Evolutionary conservation across 2,329 filamentous ascomycete species (phyloP).

Genomic region (Aureobasidium namibiae): DNA sequence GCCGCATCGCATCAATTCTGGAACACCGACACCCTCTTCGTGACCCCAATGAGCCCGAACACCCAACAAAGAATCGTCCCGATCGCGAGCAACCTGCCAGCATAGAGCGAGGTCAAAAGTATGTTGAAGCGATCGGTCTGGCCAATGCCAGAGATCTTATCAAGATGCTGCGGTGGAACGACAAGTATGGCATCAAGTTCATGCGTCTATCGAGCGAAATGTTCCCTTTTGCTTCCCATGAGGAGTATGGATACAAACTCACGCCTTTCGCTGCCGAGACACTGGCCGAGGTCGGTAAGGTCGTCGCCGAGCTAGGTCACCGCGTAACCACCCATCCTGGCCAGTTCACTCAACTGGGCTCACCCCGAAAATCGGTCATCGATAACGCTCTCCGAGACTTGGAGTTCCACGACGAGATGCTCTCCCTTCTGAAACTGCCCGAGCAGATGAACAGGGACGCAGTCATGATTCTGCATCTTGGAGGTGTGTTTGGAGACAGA

Average conservation of each 20-base stretch:
- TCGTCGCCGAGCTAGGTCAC: constrained; percentile 72
- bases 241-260: constrained; percentile 76
- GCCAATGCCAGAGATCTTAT: constrained; percentile 74
- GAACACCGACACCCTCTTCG: constrained; percentile 77
- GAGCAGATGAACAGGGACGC: constrained; percentile 75
- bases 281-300: constrained; percentile 65
- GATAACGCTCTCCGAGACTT: constrained; percentile 70
- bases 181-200: constrained; percentile 85
- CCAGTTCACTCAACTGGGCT: constrained; percentile 86
- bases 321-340: constrained; percentile 85
- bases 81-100: constrained; percentile 64
- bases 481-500: constrained; percentile 84
- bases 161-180: constrained; percentile 88
- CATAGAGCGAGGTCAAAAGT: constrained; percentile 57
- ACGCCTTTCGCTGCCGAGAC: constrained; percentile 73
- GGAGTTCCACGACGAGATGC: constrained; percentile 79
- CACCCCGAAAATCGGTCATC: constrained; percentile 69
- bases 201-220: constrained; percentile 90
- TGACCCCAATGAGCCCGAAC: constrained; percentile 67
- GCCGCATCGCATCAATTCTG: constrained; percentile 80
- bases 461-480: constrained; percentile 92
- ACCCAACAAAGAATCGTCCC: constrained; percentile 77
- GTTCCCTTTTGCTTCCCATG: constrained; percentile 92
- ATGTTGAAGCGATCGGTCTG: constrained; percentile 68
- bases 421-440: constrained; percentile 67